phyloP scores from a whole-genome alignment of 202 grass and related monocot species.

The Eragrostis tef region DNA sequence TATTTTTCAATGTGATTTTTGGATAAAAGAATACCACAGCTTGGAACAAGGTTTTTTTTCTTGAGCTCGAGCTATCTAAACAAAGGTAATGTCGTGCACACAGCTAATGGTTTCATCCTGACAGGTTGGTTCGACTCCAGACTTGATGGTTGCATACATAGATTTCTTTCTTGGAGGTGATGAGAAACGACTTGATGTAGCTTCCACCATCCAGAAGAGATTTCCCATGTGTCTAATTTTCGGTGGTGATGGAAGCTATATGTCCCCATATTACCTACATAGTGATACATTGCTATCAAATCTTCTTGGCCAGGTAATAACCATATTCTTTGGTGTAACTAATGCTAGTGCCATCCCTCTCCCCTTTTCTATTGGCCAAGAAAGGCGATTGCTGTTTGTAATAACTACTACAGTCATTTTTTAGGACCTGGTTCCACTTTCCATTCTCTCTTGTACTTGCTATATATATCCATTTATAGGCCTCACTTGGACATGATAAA shows the following conservation, averaged over 20 bases:
- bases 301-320: slow-evolving; percentile 85
- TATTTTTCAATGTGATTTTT: no score
- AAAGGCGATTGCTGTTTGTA: not conserved
- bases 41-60: no score
- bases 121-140: slow-evolving; percentile 94
- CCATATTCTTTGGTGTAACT: not conserved
- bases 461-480: not conserved
- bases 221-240: slow-evolving; percentile 97
- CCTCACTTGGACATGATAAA: slow-evolving; percentile 19
- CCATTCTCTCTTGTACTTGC: not conserved
- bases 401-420: not conserved
- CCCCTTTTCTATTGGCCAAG: not conserved
- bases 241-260: slow-evolving; percentile 98
- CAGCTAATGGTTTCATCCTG: slow-evolving; percentile 41
- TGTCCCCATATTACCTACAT: slow-evolving; percentile 92
- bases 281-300: slow-evolving; percentile 89
- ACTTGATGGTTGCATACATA: slow-evolving; percentile 97
- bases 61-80: not conserved
- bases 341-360: slow-evolving; percentile 15
- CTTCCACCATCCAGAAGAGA: slow-evolving; percentile 83
- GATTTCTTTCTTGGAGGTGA: slow-evolving; percentile 99
- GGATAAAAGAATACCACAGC: no score
- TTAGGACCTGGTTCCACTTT: not conserved
- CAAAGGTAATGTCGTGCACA: not conserved
- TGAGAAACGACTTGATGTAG: slow-evolving; percentile 85